phyloP scores from a whole-genome alignment of 106 monocot species.

The Dactylorhiza incarnata region DNA sequence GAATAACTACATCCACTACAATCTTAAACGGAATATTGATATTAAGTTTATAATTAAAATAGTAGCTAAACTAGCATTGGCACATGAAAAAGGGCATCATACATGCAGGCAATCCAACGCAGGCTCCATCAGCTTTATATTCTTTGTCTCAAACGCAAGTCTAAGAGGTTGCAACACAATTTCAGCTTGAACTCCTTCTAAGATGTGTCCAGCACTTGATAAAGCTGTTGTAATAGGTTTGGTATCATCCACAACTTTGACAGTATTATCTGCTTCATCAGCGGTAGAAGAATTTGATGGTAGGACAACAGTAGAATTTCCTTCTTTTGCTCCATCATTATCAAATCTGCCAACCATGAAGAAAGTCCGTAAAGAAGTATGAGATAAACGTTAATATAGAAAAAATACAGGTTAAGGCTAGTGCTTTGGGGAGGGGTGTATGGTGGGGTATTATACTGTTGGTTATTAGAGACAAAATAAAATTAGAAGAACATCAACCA shows the following conservation, averaged over 20 bases:
- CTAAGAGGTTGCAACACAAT: constrained; percentile 84
- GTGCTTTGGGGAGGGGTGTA: no score
- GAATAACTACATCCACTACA: background rate
- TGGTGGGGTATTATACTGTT: no score
- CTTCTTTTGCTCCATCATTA: constrained; percentile 29
- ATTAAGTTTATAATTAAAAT: background rate
- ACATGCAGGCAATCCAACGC: constrained; percentile 98
- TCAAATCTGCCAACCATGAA: constrained; percentile 17
- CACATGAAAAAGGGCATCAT: constrained; percentile 20
- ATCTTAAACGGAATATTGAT: background rate
- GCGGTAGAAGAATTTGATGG: constrained; percentile 20
- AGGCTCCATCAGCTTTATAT: constrained; percentile 84
- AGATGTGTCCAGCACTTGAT: constrained; percentile 61
- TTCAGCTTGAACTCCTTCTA: constrained; percentile 82
- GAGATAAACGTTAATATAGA: no score
- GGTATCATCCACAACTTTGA: constrained; percentile 17
- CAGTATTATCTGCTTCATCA: constrained; percentile 17
- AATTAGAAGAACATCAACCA: no score
- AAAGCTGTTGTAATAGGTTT: constrained; percentile 46
- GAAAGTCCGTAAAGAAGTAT: background rate
- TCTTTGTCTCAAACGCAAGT: constrained; percentile 89
- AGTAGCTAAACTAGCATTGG: background rate
- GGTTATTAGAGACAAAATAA: no score
- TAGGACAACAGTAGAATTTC: constrained; percentile 3
- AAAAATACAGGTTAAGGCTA: no score